phyloP scores from a whole-genome alignment of 78 protist species.

The Dictyostelium brefeldianum region DNA sequence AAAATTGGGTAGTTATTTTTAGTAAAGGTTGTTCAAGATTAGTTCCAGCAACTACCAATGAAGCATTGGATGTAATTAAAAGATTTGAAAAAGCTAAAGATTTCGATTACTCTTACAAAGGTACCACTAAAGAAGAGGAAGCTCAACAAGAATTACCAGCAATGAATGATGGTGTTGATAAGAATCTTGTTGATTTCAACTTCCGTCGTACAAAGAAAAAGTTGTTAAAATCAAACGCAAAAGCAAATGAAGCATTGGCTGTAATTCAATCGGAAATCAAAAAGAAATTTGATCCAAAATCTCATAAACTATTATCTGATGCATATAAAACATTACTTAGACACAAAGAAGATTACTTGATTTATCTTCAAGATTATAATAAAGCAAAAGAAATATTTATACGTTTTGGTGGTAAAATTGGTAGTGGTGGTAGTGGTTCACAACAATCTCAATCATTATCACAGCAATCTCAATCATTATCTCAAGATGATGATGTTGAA shows the following conservation, averaged over 20 bases:
- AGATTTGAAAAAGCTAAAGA: slow-evolving; percentile 17
- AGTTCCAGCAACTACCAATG: slow-evolving; percentile 21
- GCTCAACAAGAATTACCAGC: not conserved
- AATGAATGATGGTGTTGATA: slow-evolving; percentile 33
- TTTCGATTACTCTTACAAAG: slow-evolving; percentile 49
- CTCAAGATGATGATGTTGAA: not conserved
- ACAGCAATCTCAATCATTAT: not conserved
- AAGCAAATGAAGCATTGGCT: slow-evolving; percentile 32
- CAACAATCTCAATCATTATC: not conserved
- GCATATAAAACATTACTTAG: slow-evolving; percentile 12
- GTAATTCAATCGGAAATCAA: not conserved
- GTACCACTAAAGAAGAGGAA: slow-evolving; percentile 41
- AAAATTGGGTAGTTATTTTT: slow-evolving; percentile 71
- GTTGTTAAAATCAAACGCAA: not conserved
- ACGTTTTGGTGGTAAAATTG: slow-evolving; percentile 43
- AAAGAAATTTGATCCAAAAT: not conserved
- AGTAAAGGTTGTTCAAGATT: slow-evolving; percentile 36
- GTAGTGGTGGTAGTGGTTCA: slow-evolving; percentile 28
- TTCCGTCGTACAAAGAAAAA: slow-evolving; percentile 26
- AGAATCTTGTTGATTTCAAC: slow-evolving; percentile 14
- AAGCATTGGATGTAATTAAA: slow-evolving; percentile 53
- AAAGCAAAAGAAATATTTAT: slow-evolving; percentile 14
- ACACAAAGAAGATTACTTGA: slow-evolving; percentile 22
- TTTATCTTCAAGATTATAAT: not conserved
- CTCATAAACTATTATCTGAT: slow-evolving; percentile 7